Conservation (phyloP, 2,329 filamentous ascomycete species). For the Hypocreales sp. region DNA sequence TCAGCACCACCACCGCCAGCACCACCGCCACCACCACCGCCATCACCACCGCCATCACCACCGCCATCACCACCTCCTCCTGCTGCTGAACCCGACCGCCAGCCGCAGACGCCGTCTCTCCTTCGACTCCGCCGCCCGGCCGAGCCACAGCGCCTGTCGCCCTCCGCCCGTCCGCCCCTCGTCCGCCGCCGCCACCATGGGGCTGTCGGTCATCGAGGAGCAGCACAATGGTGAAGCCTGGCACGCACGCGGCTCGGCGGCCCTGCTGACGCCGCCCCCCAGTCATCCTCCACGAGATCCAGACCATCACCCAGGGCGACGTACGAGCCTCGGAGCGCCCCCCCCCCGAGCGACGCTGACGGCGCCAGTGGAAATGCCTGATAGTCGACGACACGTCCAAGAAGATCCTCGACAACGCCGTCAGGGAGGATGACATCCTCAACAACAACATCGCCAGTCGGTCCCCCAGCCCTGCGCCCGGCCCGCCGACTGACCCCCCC, state of each 20-base stretch:
- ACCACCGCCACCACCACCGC: too few species aligned
- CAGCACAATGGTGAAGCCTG: constrained; percentile 50
- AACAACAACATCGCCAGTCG: constrained; percentile 91
- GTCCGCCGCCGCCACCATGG: constrained; percentile 47
- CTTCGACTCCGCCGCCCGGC: too few species aligned
- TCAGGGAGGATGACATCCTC: constrained; percentile 93
- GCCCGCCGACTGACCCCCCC: constrained; percentile 4
- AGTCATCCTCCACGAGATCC: constrained; percentile 37
- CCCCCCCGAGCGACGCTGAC: too few species aligned
- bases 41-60: too few species aligned
- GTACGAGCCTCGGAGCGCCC: too few species aligned
- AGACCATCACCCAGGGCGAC: constrained; percentile 65
- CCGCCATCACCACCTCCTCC: too few species aligned
- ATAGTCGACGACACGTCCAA: constrained; percentile 74
- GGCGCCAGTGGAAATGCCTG: constrained; percentile 98
- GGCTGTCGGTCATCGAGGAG: constrained; percentile 68
- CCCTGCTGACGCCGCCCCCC: constrained; percentile 1
- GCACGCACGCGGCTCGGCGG: too few species aligned
- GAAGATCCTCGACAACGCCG: constrained; percentile 77
- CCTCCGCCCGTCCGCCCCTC: neutral
- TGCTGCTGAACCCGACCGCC: too few species aligned
- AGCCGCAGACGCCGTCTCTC: too few species aligned
- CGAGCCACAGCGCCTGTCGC: too few species aligned
- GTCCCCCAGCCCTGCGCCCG: too few species aligned
- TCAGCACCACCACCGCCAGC: too few species aligned